A percentile compares a stretch with the other conserved stretches of the same genome.
phyloP scores from a whole-genome alignment of 768 basidiomycete species.

The Leucosporidium creatinivorum region DNA sequence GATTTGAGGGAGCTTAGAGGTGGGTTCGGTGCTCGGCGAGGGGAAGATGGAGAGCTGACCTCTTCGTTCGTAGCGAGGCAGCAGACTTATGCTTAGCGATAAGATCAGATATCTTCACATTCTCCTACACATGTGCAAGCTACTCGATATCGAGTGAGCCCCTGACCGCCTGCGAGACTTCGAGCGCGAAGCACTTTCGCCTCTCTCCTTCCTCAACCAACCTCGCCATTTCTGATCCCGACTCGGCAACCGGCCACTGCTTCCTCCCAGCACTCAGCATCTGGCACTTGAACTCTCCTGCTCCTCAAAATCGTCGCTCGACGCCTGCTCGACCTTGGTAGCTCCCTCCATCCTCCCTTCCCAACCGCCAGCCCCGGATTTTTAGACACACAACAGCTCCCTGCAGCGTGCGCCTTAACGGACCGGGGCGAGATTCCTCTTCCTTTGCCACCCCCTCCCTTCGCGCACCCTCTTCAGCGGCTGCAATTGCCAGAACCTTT shows the following conservation, averaged over 20 bases:
- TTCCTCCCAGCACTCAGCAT: background rate
- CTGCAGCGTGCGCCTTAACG: background rate
- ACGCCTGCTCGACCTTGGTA: no score
- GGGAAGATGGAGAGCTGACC: background rate
- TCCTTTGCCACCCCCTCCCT: background rate
- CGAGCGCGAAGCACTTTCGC: no score
- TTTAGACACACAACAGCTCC: background rate
- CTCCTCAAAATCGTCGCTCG: background rate
- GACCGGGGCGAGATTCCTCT: constrained; percentile 1
- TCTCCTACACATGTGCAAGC: no score
- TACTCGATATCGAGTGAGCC: no score
- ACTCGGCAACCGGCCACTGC: background rate
- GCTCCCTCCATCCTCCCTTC: no score
- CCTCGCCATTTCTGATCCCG: background rate
- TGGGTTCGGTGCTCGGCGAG: background rate
- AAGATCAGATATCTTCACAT: background rate
- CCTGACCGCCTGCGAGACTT: no score
- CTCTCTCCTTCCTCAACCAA: no score
- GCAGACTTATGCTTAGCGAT: background rate
- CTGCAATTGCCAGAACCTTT: no score
- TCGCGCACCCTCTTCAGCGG: no score
- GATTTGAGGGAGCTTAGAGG: no score
- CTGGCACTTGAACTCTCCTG: background rate
- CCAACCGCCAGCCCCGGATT: background rate
- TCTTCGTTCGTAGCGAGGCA: background rate